phyloP scores from a whole-genome alignment of 352 stramenopile genomes.

The Phytophthora hybrid region DNA sequence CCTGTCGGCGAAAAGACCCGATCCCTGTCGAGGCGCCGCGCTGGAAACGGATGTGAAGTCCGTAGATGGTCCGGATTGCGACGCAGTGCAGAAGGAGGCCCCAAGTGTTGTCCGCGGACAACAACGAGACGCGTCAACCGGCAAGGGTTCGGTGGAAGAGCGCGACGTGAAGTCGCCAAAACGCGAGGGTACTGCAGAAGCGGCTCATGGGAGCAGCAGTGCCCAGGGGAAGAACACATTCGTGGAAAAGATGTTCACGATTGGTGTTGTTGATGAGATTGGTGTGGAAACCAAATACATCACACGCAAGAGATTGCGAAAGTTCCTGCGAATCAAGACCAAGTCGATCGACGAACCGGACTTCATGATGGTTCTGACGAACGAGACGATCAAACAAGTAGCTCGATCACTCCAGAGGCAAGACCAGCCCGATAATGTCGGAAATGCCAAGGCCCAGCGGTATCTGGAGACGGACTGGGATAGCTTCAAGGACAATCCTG shows the following conservation, averaged over 20 bases:
- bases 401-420: too few relatives aligned
- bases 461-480: background rate
- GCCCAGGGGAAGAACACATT: too few relatives aligned
- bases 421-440: background rate
- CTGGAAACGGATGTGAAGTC: too few relatives aligned
- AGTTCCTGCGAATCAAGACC: constrained; percentile 21
- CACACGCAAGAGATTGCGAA: constrained; percentile 7
- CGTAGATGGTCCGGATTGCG: too few relatives aligned
- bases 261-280: constrained; percentile 1
- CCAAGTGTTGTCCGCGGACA: too few relatives aligned
- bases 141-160: too few relatives aligned
- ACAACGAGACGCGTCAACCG: too few relatives aligned
- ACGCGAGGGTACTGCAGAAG: too few relatives aligned
- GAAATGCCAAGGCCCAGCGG: background rate
- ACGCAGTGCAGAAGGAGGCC: too few relatives aligned
- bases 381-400: background rate
- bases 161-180: too few relatives aligned
- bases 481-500: background rate
- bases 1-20: constrained; percentile 5
- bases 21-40: constrained; percentile 8
- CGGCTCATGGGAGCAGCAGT: too few relatives aligned
- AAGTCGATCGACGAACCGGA: constrained; percentile 8
- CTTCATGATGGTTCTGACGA: background rate
- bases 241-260: too few relatives aligned
- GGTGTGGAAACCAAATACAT: constrained; percentile 13